A percentile compares a stretch with the other conserved stretches of the same genome.
Evolutionary conservation across 805 yeast species (phyloP).

Genomic region (Hanseniaspora thailandica): DNA sequence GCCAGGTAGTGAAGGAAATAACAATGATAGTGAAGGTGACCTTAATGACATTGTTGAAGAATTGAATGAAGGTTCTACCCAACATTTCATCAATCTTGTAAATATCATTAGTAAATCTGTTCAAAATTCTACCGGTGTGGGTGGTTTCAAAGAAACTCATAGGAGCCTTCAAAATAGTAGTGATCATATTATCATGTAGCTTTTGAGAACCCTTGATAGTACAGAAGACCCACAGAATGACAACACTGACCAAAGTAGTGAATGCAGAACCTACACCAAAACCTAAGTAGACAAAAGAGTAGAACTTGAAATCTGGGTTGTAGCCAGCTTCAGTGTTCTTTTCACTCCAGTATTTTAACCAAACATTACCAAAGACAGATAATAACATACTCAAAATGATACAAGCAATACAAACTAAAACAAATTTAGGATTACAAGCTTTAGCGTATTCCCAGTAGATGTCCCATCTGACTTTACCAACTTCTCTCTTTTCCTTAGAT

Average conservation of each 20-base stretch:
- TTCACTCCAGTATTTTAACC: conserved; percentile 98
- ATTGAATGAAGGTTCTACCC: conserved; percentile 60
- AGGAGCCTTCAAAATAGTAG: conserved; percentile 69
- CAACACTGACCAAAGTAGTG: conserved; percentile 50
- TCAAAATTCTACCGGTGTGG: conserved; percentile 83
- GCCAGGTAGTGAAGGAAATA: conserved; percentile 80
- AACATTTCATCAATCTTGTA: conserved; percentile 74
- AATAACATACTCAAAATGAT: conserved; percentile 48
- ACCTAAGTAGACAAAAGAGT: conserved; percentile 61
- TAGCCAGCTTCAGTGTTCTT: conserved; percentile 55
- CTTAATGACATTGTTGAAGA: conserved; percentile 47
- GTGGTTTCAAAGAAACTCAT: conserved; percentile 94
- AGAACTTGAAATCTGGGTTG: conserved; percentile 62
- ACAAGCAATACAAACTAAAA: conserved; percentile 43
- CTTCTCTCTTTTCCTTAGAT: conserved; percentile 68
- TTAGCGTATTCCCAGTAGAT: conserved; percentile 73
- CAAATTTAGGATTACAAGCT: conserved; percentile 69
- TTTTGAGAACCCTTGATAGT: conserved; percentile 70
- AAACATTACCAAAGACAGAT: conserved; percentile 62
- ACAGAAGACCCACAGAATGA: conserved; percentile 67
- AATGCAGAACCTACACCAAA: conserved; percentile 61
- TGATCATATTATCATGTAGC: conserved; percentile 67
- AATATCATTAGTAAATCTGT: conserved; percentile 83
- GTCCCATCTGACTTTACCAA: conserved; percentile 84
- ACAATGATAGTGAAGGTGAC: conserved; percentile 69